phyloP scores from a whole-genome alignment of 192 early-diverging fungal genomes.

The Coemansia javaensis region DNA sequence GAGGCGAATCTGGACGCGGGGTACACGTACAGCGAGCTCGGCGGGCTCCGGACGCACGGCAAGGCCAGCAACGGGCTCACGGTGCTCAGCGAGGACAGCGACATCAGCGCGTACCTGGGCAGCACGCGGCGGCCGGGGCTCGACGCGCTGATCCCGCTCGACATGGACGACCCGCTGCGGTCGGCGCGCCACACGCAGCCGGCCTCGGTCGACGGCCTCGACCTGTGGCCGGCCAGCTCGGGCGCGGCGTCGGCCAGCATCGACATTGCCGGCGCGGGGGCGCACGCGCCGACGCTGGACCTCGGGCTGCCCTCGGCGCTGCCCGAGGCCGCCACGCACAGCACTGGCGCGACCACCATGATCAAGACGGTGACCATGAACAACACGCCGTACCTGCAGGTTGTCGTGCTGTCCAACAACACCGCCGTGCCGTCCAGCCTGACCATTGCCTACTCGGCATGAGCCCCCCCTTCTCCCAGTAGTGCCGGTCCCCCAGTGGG shows the following conservation, averaged over 20 bases:
- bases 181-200: slow-evolving; percentile 19
- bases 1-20: slow-evolving; percentile 22
- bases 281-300: slow-evolving; percentile 12
- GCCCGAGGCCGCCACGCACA: neutral
- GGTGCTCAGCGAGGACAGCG: slow-evolving; percentile 29
- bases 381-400: slow-evolving; percentile 27
- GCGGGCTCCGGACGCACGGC: slow-evolving; percentile 17
- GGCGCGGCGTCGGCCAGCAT: slow-evolving; percentile 13
- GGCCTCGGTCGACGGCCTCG: slow-evolving; percentile 15
- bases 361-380: slow-evolving; percentile 27
- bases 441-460: slow-evolving; percentile 19
- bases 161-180: slow-evolving; percentile 25
- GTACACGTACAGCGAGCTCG: slow-evolving; percentile 31
- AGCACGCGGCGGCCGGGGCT: slow-evolving; percentile 7
- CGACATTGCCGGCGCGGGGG: slow-evolving; percentile 6
- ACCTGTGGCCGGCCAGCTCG: slow-evolving; percentile 40
- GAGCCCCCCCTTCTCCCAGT: neutral
- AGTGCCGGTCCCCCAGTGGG: neutral
- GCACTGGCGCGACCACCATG: slow-evolving; percentile 7
- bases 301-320: slow-evolving; percentile 8
- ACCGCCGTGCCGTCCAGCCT: slow-evolving; percentile 34
- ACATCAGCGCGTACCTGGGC: slow-evolving; percentile 28
- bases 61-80: slow-evolving; percentile 29
- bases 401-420: slow-evolving; percentile 39
- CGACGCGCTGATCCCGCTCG: slow-evolving; percentile 18